Base-by-base conservation (phyloP, 106 monocot species). In the Dendrobium chrysotoxum region DNA sequence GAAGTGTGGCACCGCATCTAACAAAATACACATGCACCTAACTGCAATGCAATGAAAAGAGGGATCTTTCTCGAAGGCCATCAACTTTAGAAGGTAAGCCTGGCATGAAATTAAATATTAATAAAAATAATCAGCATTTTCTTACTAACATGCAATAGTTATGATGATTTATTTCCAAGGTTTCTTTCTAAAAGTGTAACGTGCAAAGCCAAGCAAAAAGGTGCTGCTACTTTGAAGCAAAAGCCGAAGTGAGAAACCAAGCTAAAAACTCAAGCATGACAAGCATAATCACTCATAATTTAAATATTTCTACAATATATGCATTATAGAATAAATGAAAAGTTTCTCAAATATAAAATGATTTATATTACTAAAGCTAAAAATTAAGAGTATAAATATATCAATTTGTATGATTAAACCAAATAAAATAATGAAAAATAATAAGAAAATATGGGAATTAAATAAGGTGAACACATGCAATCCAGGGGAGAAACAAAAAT, bases 1-100 rank as follows among this genome's bases (percentile, higher is more conserved):
- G 81, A 93, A 95, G 79, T 95, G 95, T 21, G 95, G 91, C 12
- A 91, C 92, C 40, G 88, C 83, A 74, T 93, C 90, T 70, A 99
- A 76, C 78, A 95, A 89, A 80, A 79, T 83, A 78, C 98, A 98
- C 79, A 95, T 81, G 82, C 98, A 98, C n/a, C 92, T 89, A 80
- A 98, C 84, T 72, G 86, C 91, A 80, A 87, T 80, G 74, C 86
- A 80, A 53, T 80, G 80, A 47, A 89, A 92, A 79, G 76, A 64
- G 5, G 83, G 83, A 40, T 86, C 79, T 79, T 87, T 95, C 84
- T 92, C 89, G 75, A 98, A 83, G 10, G 72, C 75, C 40, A 88
- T 80, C 79, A 98, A 30, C 77, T 83, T 92, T 77, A 83, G 72
- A 28, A 98, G 86, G 76, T 93, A 96, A 67, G 91, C 83, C 95